These are phyloP conservation scores for Chlamydomonas applanata DNA, from an alignment of 139 green algal species.

Conservation along the genomic window DNA sequence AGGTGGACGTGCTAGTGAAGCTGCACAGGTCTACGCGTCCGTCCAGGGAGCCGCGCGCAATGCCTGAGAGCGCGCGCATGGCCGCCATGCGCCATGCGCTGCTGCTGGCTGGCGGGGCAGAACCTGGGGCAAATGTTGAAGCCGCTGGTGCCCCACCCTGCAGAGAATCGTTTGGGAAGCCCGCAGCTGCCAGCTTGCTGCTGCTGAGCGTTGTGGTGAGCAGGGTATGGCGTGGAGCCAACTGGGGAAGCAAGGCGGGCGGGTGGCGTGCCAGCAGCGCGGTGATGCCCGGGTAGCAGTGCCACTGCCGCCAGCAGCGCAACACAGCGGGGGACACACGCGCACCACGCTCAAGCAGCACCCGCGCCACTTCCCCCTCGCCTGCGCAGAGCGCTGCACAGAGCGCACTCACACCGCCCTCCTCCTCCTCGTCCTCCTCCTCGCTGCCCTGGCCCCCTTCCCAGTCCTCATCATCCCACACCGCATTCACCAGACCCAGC, in stretches of 20 bases:
- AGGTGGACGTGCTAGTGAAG: neutral
- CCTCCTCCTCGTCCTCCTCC: neutral
- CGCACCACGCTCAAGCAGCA: slow-evolving; percentile 5
- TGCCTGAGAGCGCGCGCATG: too few species aligned
- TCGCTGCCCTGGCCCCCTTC: neutral
- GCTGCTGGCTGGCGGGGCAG: too few species aligned
- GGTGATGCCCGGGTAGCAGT: slow-evolving; percentile 1
- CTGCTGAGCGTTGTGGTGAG: too few species aligned
- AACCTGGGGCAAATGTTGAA: too few species aligned
- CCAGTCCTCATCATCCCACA: neutral
- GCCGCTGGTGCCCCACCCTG: too few species aligned
- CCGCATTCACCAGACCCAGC: neutral
- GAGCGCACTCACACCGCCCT: neutral
- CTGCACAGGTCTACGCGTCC: too few species aligned
- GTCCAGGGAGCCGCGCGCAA: too few species aligned
- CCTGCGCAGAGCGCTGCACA: neutral
- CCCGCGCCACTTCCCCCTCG: neutral
- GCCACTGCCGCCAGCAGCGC: slow-evolving; percentile 8
- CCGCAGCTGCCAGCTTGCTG: too few species aligned
- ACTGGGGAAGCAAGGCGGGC: neutral
- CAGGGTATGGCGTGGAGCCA: too few species aligned
- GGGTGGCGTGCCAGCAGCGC: neutral
- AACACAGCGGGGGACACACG: neutral
- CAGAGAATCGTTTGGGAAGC: too few species aligned
- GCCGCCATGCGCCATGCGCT: too few species aligned